Conservation (phyloP, 164 flowering plant species). For the Protea cynaroides region DNA sequence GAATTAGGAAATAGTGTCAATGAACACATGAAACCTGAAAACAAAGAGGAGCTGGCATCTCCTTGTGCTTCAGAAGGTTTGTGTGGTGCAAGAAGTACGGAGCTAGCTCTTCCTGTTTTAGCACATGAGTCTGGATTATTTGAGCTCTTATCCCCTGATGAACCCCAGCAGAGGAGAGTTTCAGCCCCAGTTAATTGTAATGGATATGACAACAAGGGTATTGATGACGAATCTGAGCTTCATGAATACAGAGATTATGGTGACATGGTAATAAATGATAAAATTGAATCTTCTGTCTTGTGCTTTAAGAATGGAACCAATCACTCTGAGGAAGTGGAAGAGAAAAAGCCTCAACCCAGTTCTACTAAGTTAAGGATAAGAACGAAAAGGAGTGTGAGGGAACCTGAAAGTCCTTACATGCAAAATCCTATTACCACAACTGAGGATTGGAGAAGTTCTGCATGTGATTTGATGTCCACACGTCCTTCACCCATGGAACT, state of each 20-base stretch:
- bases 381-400: slow-evolving; percentile 24
- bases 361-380: slow-evolving; percentile 33
- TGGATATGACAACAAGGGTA: slow-evolving; percentile 11
- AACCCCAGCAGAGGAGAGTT: slow-evolving; percentile 2
- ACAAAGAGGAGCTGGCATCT: slow-evolving; percentile 6
- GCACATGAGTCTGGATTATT: neutral
- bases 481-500: slow-evolving; percentile 19
- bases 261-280: slow-evolving; percentile 15
- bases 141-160: slow-evolving; percentile 6
- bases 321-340: slow-evolving; percentile 21
- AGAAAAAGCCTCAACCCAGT: slow-evolving; percentile 6
- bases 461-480: slow-evolving; percentile 17
- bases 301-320: slow-evolving; percentile 15
- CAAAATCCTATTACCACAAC: slow-evolving; percentile 13
- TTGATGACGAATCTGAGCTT: slow-evolving; percentile 8
- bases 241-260: slow-evolving; percentile 15
- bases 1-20: slow-evolving; percentile 18
- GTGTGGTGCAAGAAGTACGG: slow-evolving; percentile 18
- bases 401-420: slow-evolving; percentile 25
- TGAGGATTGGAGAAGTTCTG: slow-evolving; percentile 24
- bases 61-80: slow-evolving; percentile 16
- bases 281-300: slow-evolving; percentile 10
- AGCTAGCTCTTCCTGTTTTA: slow-evolving; percentile 5
- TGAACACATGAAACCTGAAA: slow-evolving; percentile 18
- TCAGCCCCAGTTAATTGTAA: slow-evolving; percentile 4